Evolutionary conservation across 495 filamentous ascomycete genomes (phyloP).

Genomic region (Aspergillus bridgeri): DNA sequence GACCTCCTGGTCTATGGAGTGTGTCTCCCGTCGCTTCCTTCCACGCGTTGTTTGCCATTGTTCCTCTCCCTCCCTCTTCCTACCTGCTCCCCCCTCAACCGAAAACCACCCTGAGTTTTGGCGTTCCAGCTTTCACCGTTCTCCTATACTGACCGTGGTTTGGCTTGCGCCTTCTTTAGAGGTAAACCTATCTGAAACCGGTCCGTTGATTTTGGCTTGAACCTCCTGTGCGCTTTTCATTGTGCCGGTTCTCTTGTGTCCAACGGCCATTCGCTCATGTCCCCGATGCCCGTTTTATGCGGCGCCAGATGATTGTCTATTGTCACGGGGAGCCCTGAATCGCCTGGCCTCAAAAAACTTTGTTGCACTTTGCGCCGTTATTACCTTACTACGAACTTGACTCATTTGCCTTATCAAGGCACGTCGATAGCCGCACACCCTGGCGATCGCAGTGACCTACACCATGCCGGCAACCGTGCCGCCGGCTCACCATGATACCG

Average conservation of each 20-base stretch:
- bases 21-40: slow-evolving; percentile 19
- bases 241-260: slow-evolving; percentile 11
- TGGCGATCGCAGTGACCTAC: slow-evolving; percentile 45
- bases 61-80: slow-evolving; percentile 6
- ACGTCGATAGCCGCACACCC: slow-evolving; percentile 25
- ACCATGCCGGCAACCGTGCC: slow-evolving; percentile 50
- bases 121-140: neutral
- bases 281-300: slow-evolving; percentile 24
- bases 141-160: neutral
- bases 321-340: slow-evolving; percentile 19
- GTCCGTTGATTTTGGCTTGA: neutral
- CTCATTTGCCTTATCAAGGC: slow-evolving; percentile 2
- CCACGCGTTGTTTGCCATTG: slow-evolving; percentile 22
- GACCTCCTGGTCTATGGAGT: slow-evolving; percentile 20
- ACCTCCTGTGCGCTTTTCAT: neutral
- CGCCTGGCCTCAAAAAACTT: slow-evolving; percentile 13
- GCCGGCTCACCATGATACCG: slow-evolving; percentile 39
- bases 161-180: slow-evolving; percentile 10
- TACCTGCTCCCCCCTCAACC: neutral
- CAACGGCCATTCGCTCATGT: slow-evolving; percentile 18
- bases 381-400: slow-evolving; percentile 6
- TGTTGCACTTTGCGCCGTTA: slow-evolving; percentile 8
- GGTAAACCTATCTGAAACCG: neutral
- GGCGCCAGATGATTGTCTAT: slow-evolving; percentile 26
- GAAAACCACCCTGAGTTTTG: slow-evolving; percentile 9